A percentile compares a stretch with the other conserved stretches of the same genome.
Evolutionary conservation across 1,284 basidiomycete species (phyloP).

Genomic region (Tremellales sp.): DNA sequence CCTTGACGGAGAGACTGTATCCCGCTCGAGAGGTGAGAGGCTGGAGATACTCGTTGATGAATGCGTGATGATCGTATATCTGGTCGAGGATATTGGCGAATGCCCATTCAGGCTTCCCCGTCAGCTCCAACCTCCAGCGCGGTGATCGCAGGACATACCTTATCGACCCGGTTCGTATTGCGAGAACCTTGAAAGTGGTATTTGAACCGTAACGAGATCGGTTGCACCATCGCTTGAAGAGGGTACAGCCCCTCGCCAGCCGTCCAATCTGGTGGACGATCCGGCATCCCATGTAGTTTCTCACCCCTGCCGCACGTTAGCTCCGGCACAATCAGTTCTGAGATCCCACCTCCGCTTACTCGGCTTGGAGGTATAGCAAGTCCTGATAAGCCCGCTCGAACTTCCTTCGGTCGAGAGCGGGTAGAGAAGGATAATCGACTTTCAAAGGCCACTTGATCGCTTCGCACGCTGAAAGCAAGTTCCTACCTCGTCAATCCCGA

Average conservation of each 20-base stretch:
- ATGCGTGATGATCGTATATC: constrained; percentile 70
- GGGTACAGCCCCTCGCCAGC: constrained; percentile 64
- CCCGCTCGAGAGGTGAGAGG: constrained; percentile 62
- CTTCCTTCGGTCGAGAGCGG: constrained; percentile 54
- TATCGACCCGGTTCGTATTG: constrained; percentile 88
- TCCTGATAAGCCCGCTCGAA: constrained; percentile 74
- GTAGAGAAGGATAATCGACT: constrained; percentile 59
- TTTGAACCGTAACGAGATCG: constrained; percentile 81
- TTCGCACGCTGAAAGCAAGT: constrained; percentile 63
- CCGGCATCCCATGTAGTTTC: constrained; percentile 47
- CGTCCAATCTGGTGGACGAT: constrained; percentile 25
- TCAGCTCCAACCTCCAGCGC: no score
- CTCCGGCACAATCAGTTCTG: background rate
- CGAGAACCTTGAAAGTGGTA: constrained; percentile 89
- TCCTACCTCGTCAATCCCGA: constrained; percentile 49
- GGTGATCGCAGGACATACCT: constrained; percentile 64
- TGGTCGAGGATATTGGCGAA: constrained; percentile 84
- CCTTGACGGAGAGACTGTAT: constrained; percentile 70
- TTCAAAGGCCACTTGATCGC: constrained; percentile 71
- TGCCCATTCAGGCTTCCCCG: constrained; percentile 88
- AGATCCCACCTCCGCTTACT: constrained; percentile 56
- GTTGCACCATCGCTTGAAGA: constrained; percentile 76
- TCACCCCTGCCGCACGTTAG: constrained; percentile 51
- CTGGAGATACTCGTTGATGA: constrained; percentile 74
- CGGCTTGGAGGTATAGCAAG: constrained; percentile 67